Evolutionary conservation across 257 asterid genomes (phyloP).

Genomic region (Lantana camara): DNA sequence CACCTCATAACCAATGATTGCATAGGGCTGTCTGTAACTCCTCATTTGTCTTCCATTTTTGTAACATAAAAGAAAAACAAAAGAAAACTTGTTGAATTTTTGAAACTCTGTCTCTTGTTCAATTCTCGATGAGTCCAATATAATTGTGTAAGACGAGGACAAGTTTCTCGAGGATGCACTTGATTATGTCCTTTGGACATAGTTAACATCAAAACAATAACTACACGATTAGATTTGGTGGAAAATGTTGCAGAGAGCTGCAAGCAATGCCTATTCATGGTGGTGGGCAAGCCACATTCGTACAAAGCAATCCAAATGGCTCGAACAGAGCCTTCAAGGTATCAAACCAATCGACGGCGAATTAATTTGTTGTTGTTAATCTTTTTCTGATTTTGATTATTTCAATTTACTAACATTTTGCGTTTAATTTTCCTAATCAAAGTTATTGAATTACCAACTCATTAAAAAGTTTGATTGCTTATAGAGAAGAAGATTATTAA

Average conservation of each 20-base stretch:
- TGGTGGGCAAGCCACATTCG: slow-evolving; percentile 81
- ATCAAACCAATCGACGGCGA: background rate
- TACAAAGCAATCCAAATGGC: slow-evolving; percentile 73
- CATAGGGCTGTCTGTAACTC: slow-evolving; percentile 16
- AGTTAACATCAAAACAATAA: background rate
- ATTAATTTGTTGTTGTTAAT: background rate
- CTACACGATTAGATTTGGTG: background rate
- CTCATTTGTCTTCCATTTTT: background rate
- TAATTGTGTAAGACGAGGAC: slow-evolving; percentile 14
- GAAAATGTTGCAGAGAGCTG: slow-evolving; percentile 72
- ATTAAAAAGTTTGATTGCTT: too few species aligned
- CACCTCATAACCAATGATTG: slow-evolving; percentile 49
- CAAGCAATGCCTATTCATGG: slow-evolving; percentile 74
- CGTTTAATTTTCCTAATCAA: background rate
- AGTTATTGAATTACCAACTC: too few species aligned
- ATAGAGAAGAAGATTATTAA: too few species aligned
- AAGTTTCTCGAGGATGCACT: slow-evolving; percentile 26
- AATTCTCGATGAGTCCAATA: slow-evolving; percentile 13
- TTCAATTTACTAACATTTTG: background rate
- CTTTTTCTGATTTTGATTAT: too few species aligned
- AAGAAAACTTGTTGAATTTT: background rate
- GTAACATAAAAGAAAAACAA: slow-evolving; percentile 9
- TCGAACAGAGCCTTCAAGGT: slow-evolving; percentile 70
- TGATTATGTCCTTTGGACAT: background rate
- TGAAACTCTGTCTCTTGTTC: slow-evolving; percentile 24